Percentiles rank a stretch among this genome's conserved stretches.
phyloP scores from a whole-genome alignment of 2,329 filamentous ascomycete genomes.

The Epichloe glyceriae region DNA sequence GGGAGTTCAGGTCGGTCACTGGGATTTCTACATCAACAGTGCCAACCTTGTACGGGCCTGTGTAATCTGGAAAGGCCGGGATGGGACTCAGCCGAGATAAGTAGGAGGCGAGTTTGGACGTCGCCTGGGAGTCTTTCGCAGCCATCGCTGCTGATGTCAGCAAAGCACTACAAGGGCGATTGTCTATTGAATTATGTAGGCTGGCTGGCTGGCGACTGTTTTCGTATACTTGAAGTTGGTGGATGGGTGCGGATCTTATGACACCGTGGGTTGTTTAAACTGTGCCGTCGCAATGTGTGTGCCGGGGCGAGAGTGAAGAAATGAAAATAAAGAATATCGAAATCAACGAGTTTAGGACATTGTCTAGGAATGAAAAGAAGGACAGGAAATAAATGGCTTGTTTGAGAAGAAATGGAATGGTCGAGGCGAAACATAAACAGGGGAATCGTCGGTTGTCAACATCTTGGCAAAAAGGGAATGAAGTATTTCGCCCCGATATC shows the following conservation, averaged over 20 bases:
- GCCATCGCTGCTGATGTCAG: slow-evolving; percentile 7
- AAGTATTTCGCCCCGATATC: too few relatives aligned
- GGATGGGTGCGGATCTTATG: neutral
- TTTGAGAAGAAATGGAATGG: neutral
- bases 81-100: slow-evolving; percentile 51
- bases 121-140: slow-evolving; percentile 10
- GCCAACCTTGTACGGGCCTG: slow-evolving; percentile 66
- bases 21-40: slow-evolving; percentile 73
- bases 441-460: too few relatives aligned
- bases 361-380: too few relatives aligned
- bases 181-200: neutral
- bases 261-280: neutral
- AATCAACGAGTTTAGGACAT: neutral
- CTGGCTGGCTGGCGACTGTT: too few relatives aligned
- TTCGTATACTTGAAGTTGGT: too few relatives aligned
- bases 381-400: too few relatives aligned
- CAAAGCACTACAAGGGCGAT: neutral
- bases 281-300: neutral
- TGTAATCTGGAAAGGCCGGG: slow-evolving; percentile 61
- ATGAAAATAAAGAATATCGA: neutral
- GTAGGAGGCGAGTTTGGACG: slow-evolving; percentile 30
- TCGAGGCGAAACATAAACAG: too few relatives aligned
- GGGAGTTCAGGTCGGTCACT: slow-evolving; percentile 42
- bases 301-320: neutral
- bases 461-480: neutral